Evolutionary conservation across 2,329 filamentous ascomycete genomes (phyloP).

Genomic region (Cladophialophora psammophila): DNA sequence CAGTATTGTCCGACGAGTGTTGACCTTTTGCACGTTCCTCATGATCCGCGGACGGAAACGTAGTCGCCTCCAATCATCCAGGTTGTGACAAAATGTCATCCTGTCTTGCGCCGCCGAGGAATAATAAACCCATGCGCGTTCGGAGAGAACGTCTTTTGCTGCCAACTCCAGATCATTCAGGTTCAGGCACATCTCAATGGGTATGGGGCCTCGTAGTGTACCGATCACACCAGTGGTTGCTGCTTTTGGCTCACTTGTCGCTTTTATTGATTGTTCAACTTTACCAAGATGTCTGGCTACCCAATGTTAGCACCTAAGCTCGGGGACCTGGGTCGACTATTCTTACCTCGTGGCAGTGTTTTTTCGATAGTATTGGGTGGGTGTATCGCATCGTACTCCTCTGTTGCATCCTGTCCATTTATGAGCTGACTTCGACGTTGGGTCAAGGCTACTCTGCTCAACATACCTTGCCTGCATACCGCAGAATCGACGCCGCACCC

Average conservation of each 20-base stretch:
- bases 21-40: slow-evolving; percentile 45
- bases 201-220: slow-evolving; percentile 4
- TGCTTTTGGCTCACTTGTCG: slow-evolving; percentile 23
- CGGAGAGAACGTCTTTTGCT: slow-evolving; percentile 20
- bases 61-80: slow-evolving; percentile 32
- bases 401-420: slow-evolving; percentile 67
- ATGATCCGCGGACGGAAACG: slow-evolving; percentile 54
- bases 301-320: not conserved
- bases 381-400: slow-evolving; percentile 30
- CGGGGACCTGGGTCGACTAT: not conserved
- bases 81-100: slow-evolving; percentile 31
- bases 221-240: not conserved
- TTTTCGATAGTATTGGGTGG: slow-evolving; percentile 28
- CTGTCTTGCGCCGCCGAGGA: slow-evolving; percentile 28
- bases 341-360: slow-evolving; percentile 8
- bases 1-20: slow-evolving; percentile 41
- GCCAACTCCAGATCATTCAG: slow-evolving; percentile 31
- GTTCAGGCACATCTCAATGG: slow-evolving; percentile 22
- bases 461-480: slow-evolving; percentile 71
- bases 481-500: slow-evolving; percentile 86
- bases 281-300: slow-evolving; percentile 21
- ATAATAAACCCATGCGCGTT: slow-evolving; percentile 27
- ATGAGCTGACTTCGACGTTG: not conserved
- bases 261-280: slow-evolving; percentile 4
- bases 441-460: not conserved